Evolutionary conservation across 257 asterid genomes (phyloP).

Genomic region (Verbena officinalis): DNA sequence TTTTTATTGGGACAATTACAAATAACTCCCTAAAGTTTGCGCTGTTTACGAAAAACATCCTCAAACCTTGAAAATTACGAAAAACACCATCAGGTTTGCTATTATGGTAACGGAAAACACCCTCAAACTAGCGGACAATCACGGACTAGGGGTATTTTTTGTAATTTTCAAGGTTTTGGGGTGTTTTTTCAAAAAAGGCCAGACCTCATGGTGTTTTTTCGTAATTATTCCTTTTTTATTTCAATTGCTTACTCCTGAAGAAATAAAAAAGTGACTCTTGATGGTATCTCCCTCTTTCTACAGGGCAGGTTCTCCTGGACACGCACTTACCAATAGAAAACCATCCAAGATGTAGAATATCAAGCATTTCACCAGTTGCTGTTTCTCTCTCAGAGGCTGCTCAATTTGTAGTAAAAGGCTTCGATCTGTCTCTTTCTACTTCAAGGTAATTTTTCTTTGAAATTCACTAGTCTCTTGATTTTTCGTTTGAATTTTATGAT

Average conservation of each 20-base stretch:
- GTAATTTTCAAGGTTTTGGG: no score
- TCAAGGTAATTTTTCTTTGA: conserved; percentile 58
- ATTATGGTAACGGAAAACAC: no score
- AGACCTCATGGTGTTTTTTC: no score
- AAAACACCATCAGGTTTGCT: no score
- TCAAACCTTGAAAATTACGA: no score
- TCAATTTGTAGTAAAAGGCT: conserved; percentile 73
- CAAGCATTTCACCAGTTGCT: conserved; percentile 80
- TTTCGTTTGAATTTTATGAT: conserved; percentile 18
- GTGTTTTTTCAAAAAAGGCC: no score
- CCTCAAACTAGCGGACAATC: no score
- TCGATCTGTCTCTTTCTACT: conserved; percentile 63
- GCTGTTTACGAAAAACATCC: no score
- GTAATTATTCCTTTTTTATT: conserved; percentile 7
- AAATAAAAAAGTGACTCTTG: conserved; percentile 4
- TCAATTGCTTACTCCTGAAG: conserved; percentile 3
- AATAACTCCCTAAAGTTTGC: no score
- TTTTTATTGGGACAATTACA: conserved; percentile 13
- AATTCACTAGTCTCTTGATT: conserved; percentile 16
- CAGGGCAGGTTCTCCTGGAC: conserved; percentile 82
- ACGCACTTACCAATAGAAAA: conserved; percentile 52
- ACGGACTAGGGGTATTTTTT: no score
- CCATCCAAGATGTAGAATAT: conserved; percentile 58
- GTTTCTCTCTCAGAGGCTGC: conserved; percentile 68
- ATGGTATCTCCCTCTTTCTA: conserved; percentile 28